Evolutionary conservation across 2,329 filamentous ascomycete genomes (phyloP), one percentile per base, ranked within the genome.

Genomic region (Curvularia verruculosa): DNA sequence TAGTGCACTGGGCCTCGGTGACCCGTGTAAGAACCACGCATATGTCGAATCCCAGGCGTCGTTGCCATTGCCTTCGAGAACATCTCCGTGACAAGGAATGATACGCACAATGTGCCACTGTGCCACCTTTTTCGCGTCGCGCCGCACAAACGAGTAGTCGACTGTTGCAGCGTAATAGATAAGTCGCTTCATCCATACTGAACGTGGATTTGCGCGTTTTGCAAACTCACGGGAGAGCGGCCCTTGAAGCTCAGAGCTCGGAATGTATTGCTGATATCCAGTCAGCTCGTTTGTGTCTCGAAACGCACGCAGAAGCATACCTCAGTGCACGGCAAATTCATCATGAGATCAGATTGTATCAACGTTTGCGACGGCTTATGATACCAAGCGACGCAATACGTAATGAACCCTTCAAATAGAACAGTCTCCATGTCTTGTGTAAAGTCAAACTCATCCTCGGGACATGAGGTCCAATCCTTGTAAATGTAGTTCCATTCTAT

Each of bases 381-480:
- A 36, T 59, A 62, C 63, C 63, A 65, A 13, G 63, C 63, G 12
- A 62, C 59, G 41, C 52, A 55, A 5, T 60, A 52, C 5, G 61
- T 64, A n/a, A 65, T 62, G 31, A 65, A 65, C 0, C 63, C 61
- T 28, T 62, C 56, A 7, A 65, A 65, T 7, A 64, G 31, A 1
- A 65, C 63, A 1, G 54, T 65, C 39, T 64, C 60, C 6, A 65
- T 19, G 6, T 62, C 56, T 3, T 54, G 49, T n/a, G 51, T 45
- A 23, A 63, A 64, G 4, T 50, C 49, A 13, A 60, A 65, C 10
- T 57, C 54, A 15, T 65, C 52, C 39, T 65, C 63, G 1, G 63
- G 63, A 4, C 52, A 53, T 10, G 12, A 55, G 4, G 36, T 47
- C 58, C 41, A 60, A 37, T 58, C 62, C 1, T 55, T 45, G 29